Conservation (phyloP, 2,329 filamentous ascomycete genomes). For the Phoma sp. region DNA sequence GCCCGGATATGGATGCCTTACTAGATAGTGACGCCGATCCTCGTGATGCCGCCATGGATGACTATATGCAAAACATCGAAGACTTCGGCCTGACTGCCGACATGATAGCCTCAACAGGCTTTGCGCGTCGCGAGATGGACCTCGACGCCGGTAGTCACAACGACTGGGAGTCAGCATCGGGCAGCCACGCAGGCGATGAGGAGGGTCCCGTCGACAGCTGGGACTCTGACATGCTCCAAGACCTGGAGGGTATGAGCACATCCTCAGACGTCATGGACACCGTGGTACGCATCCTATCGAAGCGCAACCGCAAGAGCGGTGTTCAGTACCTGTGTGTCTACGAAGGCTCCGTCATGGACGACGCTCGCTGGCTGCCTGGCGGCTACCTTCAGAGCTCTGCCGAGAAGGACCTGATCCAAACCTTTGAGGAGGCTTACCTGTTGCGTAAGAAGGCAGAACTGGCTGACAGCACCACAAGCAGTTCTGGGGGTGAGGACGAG, state of each 20-base stretch:
- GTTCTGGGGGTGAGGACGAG: slow-evolving; percentile 25
- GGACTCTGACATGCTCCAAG: slow-evolving; percentile 55
- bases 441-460: slow-evolving; percentile 24
- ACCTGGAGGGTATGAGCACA: slow-evolving; percentile 60
- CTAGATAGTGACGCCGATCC: slow-evolving; percentile 29
- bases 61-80: slow-evolving; percentile 74
- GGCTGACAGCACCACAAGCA: slow-evolving; percentile 31
- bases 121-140: slow-evolving; percentile 45
- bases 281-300: slow-evolving; percentile 55
- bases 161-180: slow-evolving; percentile 38
- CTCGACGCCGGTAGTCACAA: slow-evolving; percentile 42
- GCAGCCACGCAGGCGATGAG: slow-evolving; percentile 18
- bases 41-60: slow-evolving; percentile 59
- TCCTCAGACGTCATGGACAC: slow-evolving; percentile 56
- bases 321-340: slow-evolving; percentile 62
- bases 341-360: slow-evolving; percentile 52
- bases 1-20: slow-evolving; percentile 32
- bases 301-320: slow-evolving; percentile 54
- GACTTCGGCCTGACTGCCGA: slow-evolving; percentile 52
- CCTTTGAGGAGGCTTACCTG: slow-evolving; percentile 33
- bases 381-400: slow-evolving; percentile 30
- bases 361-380: slow-evolving; percentile 59
- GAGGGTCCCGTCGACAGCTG: slow-evolving; percentile 44
- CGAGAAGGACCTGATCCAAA: slow-evolving; percentile 37
- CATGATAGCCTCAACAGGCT: slow-evolving; percentile 31